Percentiles rank a stretch among this genome's conserved stretches.
Evolutionary conservation across 2,329 filamentous ascomycete species (phyloP).

Genomic region (Tolypocladium nubicola): DNA sequence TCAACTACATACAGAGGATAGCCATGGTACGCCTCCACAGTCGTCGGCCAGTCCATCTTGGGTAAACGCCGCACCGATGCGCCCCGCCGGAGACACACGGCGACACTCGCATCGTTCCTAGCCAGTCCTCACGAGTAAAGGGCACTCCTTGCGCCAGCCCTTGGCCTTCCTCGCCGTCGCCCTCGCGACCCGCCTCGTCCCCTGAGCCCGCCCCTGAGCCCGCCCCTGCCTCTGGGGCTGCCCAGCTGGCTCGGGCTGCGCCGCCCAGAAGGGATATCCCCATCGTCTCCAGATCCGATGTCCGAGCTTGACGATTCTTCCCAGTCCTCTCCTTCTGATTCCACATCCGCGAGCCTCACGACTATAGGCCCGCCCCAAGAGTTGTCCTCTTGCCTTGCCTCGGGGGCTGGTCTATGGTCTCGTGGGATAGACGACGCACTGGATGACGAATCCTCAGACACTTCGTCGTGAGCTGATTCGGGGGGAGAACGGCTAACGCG

Average conservation of each 20-base stretch:
- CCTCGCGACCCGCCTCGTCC: conserved; percentile 9
- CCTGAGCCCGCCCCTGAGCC: conserved; percentile 4
- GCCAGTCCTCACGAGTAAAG: background rate
- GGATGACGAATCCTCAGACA: background rate
- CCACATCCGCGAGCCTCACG: conserved; percentile 6
- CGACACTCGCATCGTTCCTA: background rate
- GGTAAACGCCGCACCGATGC: background rate
- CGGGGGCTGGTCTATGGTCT: background rate
- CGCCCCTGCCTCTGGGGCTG: conserved; percentile 3
- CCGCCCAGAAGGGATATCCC: conserved; percentile 10
- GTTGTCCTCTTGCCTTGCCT: background rate
- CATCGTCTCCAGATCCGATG: conserved; percentile 7
- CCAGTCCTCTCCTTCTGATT: background rate
- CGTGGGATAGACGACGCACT: background rate
- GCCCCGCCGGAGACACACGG: background rate
- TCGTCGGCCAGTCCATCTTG: background rate
- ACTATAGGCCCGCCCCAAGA: conserved; percentile 3
- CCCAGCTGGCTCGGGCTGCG: background rate
- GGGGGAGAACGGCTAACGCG: background rate
- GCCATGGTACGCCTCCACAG: background rate
- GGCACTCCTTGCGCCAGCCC: background rate
- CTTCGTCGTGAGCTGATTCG: background rate
- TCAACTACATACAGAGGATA: background rate
- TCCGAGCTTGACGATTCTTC: background rate
- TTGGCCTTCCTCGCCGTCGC: background rate